Evolutionary conservation across 139 green algal species (phyloP), one percentile per base, ranked within the genome.

Genomic region (Micromonas commoda): DNA sequence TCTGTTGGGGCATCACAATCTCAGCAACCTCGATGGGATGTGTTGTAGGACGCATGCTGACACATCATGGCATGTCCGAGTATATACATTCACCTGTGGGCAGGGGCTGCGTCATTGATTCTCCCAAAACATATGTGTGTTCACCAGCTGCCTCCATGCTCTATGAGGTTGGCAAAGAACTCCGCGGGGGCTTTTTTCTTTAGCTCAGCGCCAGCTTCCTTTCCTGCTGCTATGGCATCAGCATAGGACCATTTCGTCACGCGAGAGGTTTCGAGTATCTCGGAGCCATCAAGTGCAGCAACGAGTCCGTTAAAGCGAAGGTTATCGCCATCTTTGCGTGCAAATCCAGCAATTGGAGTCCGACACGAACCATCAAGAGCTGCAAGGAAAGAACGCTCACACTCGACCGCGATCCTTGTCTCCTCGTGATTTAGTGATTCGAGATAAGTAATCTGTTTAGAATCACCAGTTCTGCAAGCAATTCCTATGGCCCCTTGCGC

Each of bases 401-500:
- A 96, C 28, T 93, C 86, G 0, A 98, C 88, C 2, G 95, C 95
- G 21, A 98, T 84, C 32, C 93, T 86, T 0, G 95, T 99, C 64
- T 97, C 92, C 83, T 98, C 93, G 78, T 99, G 95, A 86, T 98
- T 99, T 6, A 99, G 89, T 1, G 85, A 82, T 3, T 88, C 90
- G 77, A 99, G 86, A 51, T 89, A 91, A 76, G 87, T 33, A 9
- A 80, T 63, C 51, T 26, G 21, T 20, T 66, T 60, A 23, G 90
- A 84, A 74, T 99, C 95, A 71, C 85, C 89, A 1, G 90, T 88
- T 61, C 95, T 88, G 88, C 95, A 98, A 13, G 94, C 93, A 77
- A 99, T 98, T 79, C 95, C 95, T 72, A 99, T 98, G 65, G 95
- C 95, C 13, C 95, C 95, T 86, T 96, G 92, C 21, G 93, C 90